These are phyloP conservation scores for Cucumis hystrix DNA, from an alignment of 306 rosid genomes.

Conservation along the genomic window DNA sequence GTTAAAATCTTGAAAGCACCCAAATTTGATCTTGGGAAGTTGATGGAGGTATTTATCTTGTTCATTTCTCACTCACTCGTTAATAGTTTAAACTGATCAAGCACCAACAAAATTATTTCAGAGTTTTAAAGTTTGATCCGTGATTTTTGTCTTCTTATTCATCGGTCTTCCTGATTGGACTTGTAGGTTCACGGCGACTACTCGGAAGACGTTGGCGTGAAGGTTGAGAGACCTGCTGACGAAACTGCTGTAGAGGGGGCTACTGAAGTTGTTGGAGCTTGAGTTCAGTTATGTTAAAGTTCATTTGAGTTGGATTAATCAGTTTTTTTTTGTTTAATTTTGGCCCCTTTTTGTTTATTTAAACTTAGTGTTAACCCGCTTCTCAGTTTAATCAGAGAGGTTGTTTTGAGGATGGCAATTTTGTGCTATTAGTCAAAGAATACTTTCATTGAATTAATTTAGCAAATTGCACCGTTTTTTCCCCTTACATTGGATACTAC, in stretches of 20 bases:
- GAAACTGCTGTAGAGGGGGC: conserved; percentile 40
- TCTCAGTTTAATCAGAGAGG: not conserved
- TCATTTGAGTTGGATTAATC: conserved; percentile 4
- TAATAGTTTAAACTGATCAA: not conserved
- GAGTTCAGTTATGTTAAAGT: conserved; percentile 3
- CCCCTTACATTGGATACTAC: no score
- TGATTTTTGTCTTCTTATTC: not conserved
- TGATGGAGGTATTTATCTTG: conserved; percentile 61
- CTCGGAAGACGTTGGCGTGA: conserved; percentile 59
- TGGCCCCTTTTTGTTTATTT: not conserved
- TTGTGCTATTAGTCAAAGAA: not conserved
- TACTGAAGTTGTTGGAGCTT: conserved; percentile 69
- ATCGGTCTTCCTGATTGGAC: not conserved
- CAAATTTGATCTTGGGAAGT: conserved; percentile 80
- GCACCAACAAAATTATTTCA: not conserved
- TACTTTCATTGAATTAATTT: not conserved
- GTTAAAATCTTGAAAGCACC: conserved; percentile 95
- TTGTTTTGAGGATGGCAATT: conserved; percentile 1
- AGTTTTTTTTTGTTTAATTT: not conserved
- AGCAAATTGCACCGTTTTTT: not conserved
- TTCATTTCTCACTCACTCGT: not conserved
- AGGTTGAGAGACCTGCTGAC: conserved; percentile 80
- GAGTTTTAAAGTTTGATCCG: not conserved
- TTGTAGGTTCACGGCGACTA: conserved; percentile 77
- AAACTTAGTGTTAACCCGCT: not conserved